Base-by-base conservation (phyloP, 108 stramenopile genomes). In the Cyclotella kingstonii region DNA sequence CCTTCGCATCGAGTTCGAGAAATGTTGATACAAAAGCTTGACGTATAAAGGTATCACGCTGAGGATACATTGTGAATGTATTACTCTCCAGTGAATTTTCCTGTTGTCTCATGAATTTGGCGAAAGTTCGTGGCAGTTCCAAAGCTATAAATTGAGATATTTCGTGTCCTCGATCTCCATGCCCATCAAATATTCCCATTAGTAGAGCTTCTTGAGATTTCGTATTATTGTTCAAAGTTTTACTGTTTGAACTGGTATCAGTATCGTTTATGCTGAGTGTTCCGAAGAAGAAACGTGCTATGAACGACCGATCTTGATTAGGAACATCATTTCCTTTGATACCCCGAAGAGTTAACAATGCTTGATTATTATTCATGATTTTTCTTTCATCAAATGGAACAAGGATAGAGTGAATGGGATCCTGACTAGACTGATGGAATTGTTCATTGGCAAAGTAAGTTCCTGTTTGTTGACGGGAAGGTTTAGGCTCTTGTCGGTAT, bases 151-250 rank as follows among this genome's bases (percentile, higher is more conserved):
- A 68, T 36, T 78, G 62, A 4, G 89, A 76, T 8, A 82, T 78
- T 22, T 68, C 56, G 46, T 90, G 89, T 21, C 89, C 89, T 25
- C 59, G 41, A 15, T 44, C 40, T 14, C 86, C 86, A 51, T 90
- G 89, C n/a, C 89, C 89, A 66, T 90, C 89, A 54, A 87, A 84
- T 3, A 87, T 67, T 14, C 80, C 82, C 63, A 83, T 74, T 1
- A 90, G 36, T 30, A 87, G 73, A 21, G 64, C 73, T 52, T 36
- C 11, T 12, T 40, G 17, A n/a, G 40, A 0, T 9, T 62, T 22
- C 7, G 17, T 15, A 5, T 38, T 3, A 9, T 14, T 33, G 5
- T 52, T 52, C 5, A 34, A 2, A 2, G 30, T 33, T 34, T 33
- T 5, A 4, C 30, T 5, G 17, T n/a, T 17, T 4, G 2, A 12